These are phyloP conservation scores for Mycena galopus DNA, from an alignment of 768 basidiomycete species.

Conservation along the genomic window DNA sequence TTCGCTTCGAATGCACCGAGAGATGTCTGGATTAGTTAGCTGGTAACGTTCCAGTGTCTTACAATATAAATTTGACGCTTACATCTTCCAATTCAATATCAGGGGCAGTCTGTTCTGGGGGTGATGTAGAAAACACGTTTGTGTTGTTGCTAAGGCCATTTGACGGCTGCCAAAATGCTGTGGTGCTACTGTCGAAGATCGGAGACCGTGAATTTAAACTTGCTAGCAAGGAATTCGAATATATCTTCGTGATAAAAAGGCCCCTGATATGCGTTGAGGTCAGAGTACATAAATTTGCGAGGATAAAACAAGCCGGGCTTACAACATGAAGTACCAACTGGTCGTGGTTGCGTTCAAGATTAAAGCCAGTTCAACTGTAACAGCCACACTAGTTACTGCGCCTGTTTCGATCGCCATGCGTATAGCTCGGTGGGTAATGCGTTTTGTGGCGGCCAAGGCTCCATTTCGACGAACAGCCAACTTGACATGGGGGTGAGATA, in stretches of 20 bases:
- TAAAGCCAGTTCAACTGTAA: conserved; percentile 10
- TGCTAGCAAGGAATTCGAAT: too few relatives aligned
- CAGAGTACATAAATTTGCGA: not conserved
- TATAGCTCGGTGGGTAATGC: conserved; percentile 11
- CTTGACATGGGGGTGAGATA: conserved; percentile 1
- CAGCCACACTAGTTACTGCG: conserved; percentile 5
- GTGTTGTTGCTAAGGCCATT: not conserved
- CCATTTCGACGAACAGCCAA: conserved; percentile 6
- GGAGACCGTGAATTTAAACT: too few relatives aligned
- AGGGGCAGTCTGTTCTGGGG: not conserved
- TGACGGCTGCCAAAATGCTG: conserved; percentile 6
- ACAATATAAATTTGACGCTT: not conserved
- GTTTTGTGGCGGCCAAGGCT: not conserved
- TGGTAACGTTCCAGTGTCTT: not conserved
- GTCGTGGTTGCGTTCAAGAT: conserved; percentile 6
- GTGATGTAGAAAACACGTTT: conserved; percentile 6
- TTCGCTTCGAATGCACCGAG: conserved; percentile 3
- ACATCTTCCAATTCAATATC: conserved; percentile 14
- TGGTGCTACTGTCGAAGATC: conserved; percentile 3
- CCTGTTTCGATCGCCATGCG: conserved; percentile 15
- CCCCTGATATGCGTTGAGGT: conserved; percentile 9
- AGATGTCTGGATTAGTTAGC: conserved; percentile 4
- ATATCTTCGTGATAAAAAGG: conserved; percentile 14
- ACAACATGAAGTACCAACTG: conserved; percentile 19
- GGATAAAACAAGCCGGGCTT: not conserved